Evolutionary conservation across 441 rosid species (phyloP), one percentile per base, ranked within the genome.

Genomic region (Adansonia rubrostipa): DNA sequence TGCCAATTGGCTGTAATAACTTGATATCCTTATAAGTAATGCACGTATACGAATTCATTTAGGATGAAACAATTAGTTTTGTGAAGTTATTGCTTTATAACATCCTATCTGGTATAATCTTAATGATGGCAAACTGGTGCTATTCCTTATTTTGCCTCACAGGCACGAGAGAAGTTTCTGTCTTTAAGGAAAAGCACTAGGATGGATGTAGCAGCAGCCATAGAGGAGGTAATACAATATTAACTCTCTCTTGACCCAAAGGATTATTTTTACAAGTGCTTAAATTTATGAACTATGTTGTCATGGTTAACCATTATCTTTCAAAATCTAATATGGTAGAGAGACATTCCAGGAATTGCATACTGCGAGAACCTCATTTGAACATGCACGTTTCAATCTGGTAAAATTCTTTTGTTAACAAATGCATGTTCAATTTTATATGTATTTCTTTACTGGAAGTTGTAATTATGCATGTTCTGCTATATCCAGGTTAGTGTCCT

Each of bases 81-180:
- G 47, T 48, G 3, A 10, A 48, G 53, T 48, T 48, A 48, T 2
- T 10, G 11, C 53, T 48, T 48, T 48, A 48, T 48, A 48, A 11
- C 42, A 36, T 36, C 6, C 42, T 36, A 36, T 6, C 42, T 36
- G 42, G 8, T 2, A 71, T 51, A 61, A 82, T 67, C 77, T 63
- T 72, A 36, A 36, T 5, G 42, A 5, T 36, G 42, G 42, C 6
- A 4, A 36, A 5, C 42, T 36, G 42, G 42, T 36, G 42, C 6
- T 36, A 5, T 36, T 36, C 42, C 42, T 5, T 5, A 36, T 36
- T 36, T 36, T 36, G 42, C 42, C 42, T 4, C 6, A 57, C 85
- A 97, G 99, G 95, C 95, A 79, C 98, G 99, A 73, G 99, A 97
- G 86, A 97, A 93, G 88, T 97, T 93, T 87, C 87, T 97, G 74